Conservation (phyloP, 345 rosid genomes). For the Rhodamnia argentea region DNA sequence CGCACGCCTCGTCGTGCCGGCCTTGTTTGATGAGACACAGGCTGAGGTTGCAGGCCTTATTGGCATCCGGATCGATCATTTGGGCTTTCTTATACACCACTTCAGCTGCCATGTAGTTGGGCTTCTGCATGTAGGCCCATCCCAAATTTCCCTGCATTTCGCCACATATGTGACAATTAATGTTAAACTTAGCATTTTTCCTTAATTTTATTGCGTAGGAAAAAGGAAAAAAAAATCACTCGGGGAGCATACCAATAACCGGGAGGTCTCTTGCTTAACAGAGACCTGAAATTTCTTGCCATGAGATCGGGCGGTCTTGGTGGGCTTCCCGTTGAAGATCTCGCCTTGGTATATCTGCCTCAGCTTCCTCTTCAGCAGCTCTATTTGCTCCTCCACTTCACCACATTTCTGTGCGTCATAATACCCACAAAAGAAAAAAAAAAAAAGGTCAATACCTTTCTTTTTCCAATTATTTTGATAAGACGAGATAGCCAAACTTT, state of each 20-base stretch:
- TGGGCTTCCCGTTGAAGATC: constrained; percentile 75
- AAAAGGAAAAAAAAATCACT: background rate
- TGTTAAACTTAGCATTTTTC: background rate
- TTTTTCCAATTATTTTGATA: background rate
- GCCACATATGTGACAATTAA: background rate
- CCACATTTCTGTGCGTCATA: constrained; percentile 63
- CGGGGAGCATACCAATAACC: constrained; percentile 48
- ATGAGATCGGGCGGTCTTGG: constrained; percentile 91
- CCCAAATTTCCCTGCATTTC: constrained; percentile 78
- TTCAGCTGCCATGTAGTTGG: constrained; percentile 75
- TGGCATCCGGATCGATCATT: constrained; percentile 79
- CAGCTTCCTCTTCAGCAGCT: constrained; percentile 70
- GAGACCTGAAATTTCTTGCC: constrained; percentile 95
- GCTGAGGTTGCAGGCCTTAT: constrained; percentile 78
- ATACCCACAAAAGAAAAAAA: background rate
- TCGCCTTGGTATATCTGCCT: constrained; percentile 76
- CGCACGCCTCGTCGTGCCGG: constrained; percentile 45
- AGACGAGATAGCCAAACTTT: background rate
- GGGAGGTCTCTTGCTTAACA: constrained; percentile 73
- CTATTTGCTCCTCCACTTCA: constrained; percentile 70
- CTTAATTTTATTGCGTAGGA: too few relatives aligned
- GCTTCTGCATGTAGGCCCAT: constrained; percentile 95
- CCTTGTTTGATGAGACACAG: constrained; percentile 63
- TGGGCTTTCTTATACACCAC: constrained; percentile 76
- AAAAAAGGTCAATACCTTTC: background rate